These are phyloP conservation scores for Hamigera avellanea DNA, from an alignment of 495 filamentous ascomycete species.

Conservation along the genomic window DNA sequence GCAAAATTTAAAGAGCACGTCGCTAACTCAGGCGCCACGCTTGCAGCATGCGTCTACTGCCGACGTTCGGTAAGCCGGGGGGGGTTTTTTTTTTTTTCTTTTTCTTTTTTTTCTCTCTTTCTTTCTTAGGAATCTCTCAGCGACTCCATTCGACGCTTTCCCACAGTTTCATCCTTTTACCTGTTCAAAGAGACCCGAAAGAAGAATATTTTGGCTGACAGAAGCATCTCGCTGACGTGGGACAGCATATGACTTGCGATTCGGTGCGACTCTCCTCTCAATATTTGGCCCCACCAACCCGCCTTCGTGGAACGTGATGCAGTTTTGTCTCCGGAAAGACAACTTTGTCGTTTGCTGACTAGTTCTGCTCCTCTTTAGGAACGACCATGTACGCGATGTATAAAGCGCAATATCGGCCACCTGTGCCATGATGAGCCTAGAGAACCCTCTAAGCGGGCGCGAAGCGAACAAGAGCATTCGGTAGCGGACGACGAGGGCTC, in stretches of 20 bases:
- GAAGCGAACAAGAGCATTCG: constrained; percentile 53
- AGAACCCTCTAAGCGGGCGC: constrained; percentile 64
- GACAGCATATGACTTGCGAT: constrained; percentile 99
- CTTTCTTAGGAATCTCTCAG: not conserved
- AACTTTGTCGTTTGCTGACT: too few relatives aligned
- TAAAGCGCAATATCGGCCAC: constrained; percentile 98
- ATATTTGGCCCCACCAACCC: constrained; percentile 15
- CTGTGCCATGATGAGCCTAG: constrained; percentile 96
- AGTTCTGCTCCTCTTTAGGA: constrained; percentile 43
- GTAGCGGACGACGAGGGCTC: constrained; percentile 46
- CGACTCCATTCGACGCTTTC: constrained; percentile 1
- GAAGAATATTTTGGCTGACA: constrained; percentile 21
- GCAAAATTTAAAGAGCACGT: constrained; percentile 16
- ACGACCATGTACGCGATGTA: constrained; percentile 91
- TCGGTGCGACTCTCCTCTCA: constrained; percentile 61
- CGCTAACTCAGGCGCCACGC: constrained; percentile 15
- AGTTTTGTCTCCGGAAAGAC: too few relatives aligned
- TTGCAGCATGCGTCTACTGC: constrained; percentile 94
- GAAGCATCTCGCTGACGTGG: constrained; percentile 25
- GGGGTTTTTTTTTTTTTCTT: constrained; percentile 4
- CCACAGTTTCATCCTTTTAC: not conserved
- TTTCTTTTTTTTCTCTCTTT: not conserved
- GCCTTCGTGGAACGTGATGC: constrained; percentile 15
- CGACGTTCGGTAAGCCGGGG: constrained; percentile 88
- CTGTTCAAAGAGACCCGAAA: not conserved